Evolutionary conservation across 805 yeast species (phyloP).

Genomic region (Clavispora carvajalis): DNA sequence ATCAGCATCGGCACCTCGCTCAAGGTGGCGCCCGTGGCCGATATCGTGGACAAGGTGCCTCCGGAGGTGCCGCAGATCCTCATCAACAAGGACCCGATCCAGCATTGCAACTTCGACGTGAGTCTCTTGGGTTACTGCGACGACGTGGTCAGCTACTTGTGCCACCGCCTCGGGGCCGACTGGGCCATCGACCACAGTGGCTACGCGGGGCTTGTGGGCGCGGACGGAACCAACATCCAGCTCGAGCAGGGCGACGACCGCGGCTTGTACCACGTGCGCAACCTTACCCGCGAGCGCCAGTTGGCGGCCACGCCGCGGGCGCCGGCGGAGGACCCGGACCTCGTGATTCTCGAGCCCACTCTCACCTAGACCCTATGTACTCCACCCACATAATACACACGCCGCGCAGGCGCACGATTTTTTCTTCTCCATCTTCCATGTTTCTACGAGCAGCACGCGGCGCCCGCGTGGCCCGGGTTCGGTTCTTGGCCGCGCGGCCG

Average conservation of each 20-base stretch:
- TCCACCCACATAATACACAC: not conserved
- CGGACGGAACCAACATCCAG: constrained; percentile 5
- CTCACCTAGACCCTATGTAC: not conserved
- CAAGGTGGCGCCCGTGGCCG: constrained; percentile 88
- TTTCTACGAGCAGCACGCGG: not conserved
- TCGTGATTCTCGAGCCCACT: constrained; percentile 13
- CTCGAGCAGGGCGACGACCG: constrained; percentile 3
- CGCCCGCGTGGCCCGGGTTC: not conserved
- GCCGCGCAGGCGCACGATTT: not conserved
- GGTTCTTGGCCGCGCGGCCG: not conserved
- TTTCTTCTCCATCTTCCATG: not conserved
- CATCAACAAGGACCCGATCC: constrained; percentile 71
- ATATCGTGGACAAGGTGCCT: constrained; percentile 71
- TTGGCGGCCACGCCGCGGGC: constrained; percentile 1
- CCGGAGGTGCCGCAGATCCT: constrained; percentile 76
- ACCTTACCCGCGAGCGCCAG: constrained; percentile 4
- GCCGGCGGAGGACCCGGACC: constrained; percentile 10
- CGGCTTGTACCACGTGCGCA: constrained; percentile 6
- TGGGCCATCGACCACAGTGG: constrained; percentile 33
- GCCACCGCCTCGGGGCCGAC: constrained; percentile 22
- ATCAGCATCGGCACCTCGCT: constrained; percentile 87
- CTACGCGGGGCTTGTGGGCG: constrained; percentile 14
- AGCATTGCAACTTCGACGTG: constrained; percentile 75
- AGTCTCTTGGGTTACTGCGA: constrained; percentile 78
- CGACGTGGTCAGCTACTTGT: constrained; percentile 64